Percentiles rank a stretch among this genome's conserved stretches.
phyloP scores from a whole-genome alignment of 148 eudicot genomes.

The Cornus florida region DNA sequence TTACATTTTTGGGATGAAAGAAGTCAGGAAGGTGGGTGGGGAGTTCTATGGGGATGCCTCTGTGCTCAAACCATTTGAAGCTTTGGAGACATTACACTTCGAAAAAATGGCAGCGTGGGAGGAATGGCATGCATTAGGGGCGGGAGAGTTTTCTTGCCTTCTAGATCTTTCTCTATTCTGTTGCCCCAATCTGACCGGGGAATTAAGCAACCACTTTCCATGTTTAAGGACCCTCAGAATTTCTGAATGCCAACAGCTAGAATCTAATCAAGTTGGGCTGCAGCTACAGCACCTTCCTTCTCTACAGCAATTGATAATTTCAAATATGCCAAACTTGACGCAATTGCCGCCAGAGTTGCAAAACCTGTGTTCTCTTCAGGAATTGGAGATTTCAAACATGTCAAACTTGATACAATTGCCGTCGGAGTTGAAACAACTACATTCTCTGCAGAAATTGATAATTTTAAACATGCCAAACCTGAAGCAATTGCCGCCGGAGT shows the following conservation, averaged over 20 bases:
- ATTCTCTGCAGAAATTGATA: no score
- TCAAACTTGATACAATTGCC: not conserved
- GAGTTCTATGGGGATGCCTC: not conserved
- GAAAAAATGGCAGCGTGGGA: not conserved
- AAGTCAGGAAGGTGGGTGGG: not conserved
- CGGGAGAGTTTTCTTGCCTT: not conserved
- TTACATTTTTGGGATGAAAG: no score
- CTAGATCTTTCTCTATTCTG: not conserved
- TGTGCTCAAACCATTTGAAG: not conserved
- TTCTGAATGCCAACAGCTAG: not conserved
- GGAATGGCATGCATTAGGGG: constrained; percentile 1
- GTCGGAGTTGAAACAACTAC: no score
- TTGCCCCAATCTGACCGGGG: not conserved
- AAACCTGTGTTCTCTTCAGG: not conserved
- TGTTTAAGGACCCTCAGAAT: not conserved
- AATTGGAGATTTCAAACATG: not conserved
- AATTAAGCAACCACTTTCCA: not conserved
- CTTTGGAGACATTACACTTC: not conserved
- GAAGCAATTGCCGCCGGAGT: not conserved
- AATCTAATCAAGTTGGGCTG: no score
- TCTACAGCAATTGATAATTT: no score
- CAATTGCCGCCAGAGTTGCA: no score
- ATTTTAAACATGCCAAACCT: no score
- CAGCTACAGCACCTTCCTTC: not conserved
- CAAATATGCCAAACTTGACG: no score